phyloP scores from a whole-genome alignment of 2,329 filamentous ascomycete species.

The Pyrenochaeta sp. region DNA sequence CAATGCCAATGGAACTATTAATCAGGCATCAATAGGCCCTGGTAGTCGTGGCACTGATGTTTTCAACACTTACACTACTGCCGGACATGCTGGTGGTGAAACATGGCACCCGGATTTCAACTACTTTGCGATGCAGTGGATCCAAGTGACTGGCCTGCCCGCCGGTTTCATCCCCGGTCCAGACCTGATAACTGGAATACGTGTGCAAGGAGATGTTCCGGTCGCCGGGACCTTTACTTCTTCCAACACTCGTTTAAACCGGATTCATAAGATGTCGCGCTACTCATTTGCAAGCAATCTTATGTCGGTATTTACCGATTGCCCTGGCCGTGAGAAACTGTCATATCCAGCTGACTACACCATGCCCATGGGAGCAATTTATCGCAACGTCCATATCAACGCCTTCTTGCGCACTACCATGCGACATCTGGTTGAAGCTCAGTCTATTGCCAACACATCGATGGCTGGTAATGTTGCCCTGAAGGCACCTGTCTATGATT shows the following conservation, averaged over 20 bases:
- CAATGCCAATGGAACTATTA: constrained; percentile 1
- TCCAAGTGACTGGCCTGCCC: not conserved
- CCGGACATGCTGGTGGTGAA: constrained; percentile 1
- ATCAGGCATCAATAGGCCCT: not conserved
- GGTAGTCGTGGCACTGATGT: not conserved
- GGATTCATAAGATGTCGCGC: constrained; percentile 1
- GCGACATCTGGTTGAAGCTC: constrained; percentile 2
- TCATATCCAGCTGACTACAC: constrained; percentile 3
- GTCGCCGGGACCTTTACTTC: not conserved
- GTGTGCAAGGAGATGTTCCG: constrained; percentile 5
- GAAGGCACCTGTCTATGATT: constrained; percentile 3
- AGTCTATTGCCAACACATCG: constrained; percentile 2
- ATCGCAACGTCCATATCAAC: constrained; percentile 5
- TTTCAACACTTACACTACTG: constrained; percentile 4
- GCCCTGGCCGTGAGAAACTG: constrained; percentile 1
- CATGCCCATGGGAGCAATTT: not conserved
- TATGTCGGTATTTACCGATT: constrained; percentile 1
- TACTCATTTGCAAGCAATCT: constrained; percentile 1
- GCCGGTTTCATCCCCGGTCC: not conserved
- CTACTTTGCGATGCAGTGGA: constrained; percentile 4
- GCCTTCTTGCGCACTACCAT: constrained; percentile 7
- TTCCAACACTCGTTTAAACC: not conserved
- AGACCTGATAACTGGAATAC: not conserved
- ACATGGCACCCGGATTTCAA: constrained; percentile 1
- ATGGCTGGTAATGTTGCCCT: constrained; percentile 5